Evolutionary conservation across 495 filamentous ascomycete species (phyloP), one percentile per base, ranked within the genome.

Genomic region (Aspergillus hancockii): DNA sequence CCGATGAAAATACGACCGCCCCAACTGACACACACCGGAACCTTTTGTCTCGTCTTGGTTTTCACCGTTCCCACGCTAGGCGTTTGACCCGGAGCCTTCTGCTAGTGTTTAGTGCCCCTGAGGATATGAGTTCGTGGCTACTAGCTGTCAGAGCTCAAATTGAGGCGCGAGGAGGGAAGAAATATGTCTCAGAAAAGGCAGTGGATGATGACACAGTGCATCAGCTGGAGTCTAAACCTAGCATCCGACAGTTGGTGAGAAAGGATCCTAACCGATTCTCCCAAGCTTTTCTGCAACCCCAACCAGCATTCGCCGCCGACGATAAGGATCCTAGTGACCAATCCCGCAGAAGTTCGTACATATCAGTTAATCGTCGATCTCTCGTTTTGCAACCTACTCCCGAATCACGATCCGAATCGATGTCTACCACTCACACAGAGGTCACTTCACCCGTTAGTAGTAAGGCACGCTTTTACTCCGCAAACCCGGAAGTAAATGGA

Each of bases 51-150:
- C 85, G 88, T 50, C 79, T 96, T 49, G 84, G 89, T 6, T 85
- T 93, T 30, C 81, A 86, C 54, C 74, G 72, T 52, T 78, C 81
- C n/a, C 72, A 79, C 31, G 77, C 87, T 55, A 85, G 83, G 59
- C 81, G 80, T 21, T 77, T 89, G 18, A 81, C 86, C 0, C 83
- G 84, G 41, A 87, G 80, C 41, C 84, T 97, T 57, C 75, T 98
- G 41, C 75, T 98, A 58, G 86, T 98, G 0, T 86, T 96, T 52
- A 83, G 90, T 52, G 87, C 80, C 60, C 86, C 92, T 21, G 88
- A 91, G 55, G 87, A 90, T 8, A 92, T 98, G 91, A 91, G 93
- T 58, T 74, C 78, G 25, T 98, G 94, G 94, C 66, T 83, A 25
- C 74, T 82, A 4, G 80, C 81, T 0, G 73, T 92, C 25, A 78